These are phyloP conservation scores for Trichoderma gracile DNA, from an alignment of 2,329 filamentous ascomycete species.

Conservation along the genomic window DNA sequence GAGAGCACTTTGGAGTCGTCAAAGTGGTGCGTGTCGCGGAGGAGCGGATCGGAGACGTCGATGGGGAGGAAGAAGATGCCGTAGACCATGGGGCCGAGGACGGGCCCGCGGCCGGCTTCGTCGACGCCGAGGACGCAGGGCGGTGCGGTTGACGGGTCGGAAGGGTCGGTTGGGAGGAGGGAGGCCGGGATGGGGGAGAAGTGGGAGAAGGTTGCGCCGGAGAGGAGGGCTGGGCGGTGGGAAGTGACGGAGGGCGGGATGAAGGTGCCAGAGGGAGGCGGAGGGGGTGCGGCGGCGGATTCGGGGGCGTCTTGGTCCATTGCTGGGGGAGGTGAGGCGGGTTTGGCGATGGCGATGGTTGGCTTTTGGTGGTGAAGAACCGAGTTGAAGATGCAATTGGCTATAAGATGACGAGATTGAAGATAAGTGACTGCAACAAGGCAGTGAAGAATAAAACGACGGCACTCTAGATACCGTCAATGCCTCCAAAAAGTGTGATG, in stretches of 20 bases:
- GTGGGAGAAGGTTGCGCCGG: slow-evolving; percentile 69
- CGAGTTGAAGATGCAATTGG: background rate
- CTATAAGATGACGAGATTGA: background rate
- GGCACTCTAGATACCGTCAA: background rate
- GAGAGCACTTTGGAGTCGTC: slow-evolving; percentile 95
- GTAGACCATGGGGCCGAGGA: slow-evolving; percentile 81
- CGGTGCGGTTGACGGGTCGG: slow-evolving; percentile 38
- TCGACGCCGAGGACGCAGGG: slow-evolving; percentile 82
- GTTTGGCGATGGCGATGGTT: background rate
- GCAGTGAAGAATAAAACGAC: no score
- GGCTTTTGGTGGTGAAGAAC: background rate
- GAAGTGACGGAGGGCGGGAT: slow-evolving; percentile 74
- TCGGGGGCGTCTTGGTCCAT: slow-evolving; percentile 19
- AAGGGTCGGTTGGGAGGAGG: slow-evolving; percentile 51
- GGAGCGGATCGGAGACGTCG: slow-evolving; percentile 67
- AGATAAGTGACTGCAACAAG: background rate
- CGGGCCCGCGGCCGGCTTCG: slow-evolving; percentile 89
- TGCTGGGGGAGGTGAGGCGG: background rate
- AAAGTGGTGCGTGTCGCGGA: slow-evolving; percentile 79
- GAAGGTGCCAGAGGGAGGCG: slow-evolving; percentile 44
- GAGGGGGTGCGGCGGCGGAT: background rate
- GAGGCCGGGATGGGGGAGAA: slow-evolving; percentile 67
- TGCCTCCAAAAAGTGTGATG: background rate
- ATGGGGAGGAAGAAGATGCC: slow-evolving; percentile 74
- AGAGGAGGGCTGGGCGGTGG: slow-evolving; percentile 55